These are phyloP conservation scores for Closterium sp. DNA, from an alignment of 139 green algal genomes.

Conservation along the genomic window DNA sequence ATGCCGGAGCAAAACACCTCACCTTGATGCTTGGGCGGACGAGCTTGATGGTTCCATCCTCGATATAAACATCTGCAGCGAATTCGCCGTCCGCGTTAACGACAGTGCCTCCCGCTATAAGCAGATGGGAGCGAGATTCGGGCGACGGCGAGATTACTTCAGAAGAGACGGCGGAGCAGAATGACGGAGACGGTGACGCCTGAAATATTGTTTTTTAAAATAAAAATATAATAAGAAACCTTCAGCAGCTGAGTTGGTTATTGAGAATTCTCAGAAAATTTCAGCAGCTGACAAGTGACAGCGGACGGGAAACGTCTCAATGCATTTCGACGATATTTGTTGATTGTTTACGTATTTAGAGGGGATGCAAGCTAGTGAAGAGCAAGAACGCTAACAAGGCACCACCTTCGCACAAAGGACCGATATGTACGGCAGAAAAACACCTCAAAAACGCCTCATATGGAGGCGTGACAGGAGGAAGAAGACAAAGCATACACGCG, in stretches of 20 bases:
- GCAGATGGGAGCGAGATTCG: neutral
- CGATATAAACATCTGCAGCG: constrained; percentile 80
- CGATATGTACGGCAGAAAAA: neutral
- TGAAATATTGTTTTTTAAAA: too few species aligned
- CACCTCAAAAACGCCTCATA: neutral
- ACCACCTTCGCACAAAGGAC: neutral
- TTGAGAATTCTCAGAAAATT: too few species aligned
- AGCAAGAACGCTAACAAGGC: neutral
- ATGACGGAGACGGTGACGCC: neutral
- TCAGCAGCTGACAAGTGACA: neutral
- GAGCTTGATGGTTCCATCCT: constrained; percentile 64
- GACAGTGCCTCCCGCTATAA: constrained; percentile 79
- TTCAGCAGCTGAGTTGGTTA: neutral
- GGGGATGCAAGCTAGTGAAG: neutral
- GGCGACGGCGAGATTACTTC: neutral
- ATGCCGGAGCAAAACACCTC: neutral
- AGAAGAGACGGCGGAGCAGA: neutral
- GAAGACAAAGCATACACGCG: too few species aligned
- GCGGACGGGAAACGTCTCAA: neutral
- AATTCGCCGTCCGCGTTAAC: constrained; percentile 77
- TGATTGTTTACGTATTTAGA: too few species aligned
- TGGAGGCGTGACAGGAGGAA: neutral
- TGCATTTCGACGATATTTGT: too few species aligned
- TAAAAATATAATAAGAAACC: neutral
- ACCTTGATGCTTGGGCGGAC: constrained; percentile 57